A percentile compares a stretch with the other conserved stretches of the same genome.
These are phyloP conservation scores for Hanseniaspora taiwanica DNA, from an alignment of 805 yeast species.

Conservation along the genomic window DNA sequence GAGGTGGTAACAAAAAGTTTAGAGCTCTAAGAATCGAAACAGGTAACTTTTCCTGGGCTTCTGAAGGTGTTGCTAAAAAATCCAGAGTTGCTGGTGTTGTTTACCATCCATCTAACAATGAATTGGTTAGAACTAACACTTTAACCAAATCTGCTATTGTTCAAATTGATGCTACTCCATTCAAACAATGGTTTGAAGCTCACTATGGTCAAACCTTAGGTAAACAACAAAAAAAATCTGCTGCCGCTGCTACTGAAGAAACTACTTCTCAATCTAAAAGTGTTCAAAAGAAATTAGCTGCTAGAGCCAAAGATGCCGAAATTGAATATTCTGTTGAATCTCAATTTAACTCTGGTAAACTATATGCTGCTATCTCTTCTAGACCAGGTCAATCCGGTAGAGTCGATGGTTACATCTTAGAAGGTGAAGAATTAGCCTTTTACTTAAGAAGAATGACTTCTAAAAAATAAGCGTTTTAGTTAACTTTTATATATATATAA, in stretches of 20 bases:
- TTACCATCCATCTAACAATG: constrained; percentile 99
- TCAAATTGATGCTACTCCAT: constrained; percentile 99
- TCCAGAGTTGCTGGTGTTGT: constrained; percentile 97
- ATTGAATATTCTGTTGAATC: constrained; percentile 83
- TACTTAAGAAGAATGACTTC: constrained; percentile 99
- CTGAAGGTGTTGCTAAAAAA: constrained; percentile 97
- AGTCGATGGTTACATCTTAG: constrained; percentile 99
- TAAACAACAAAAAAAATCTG: constrained; percentile 76
- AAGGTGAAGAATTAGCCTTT: constrained; percentile 99
- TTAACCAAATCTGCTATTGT: constrained; percentile 98
- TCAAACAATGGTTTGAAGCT: constrained; percentile 98
- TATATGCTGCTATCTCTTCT: constrained; percentile 96
- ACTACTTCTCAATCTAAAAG: constrained; percentile 56
- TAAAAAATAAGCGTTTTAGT: constrained; percentile 62
- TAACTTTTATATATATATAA: neutral
- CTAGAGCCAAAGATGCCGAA: constrained; percentile 77
- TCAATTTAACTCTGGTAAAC: constrained; percentile 98
- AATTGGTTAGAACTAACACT: constrained; percentile 99
- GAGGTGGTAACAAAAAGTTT: constrained; percentile 99
- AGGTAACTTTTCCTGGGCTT: constrained; percentile 99
- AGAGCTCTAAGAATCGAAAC: constrained; percentile 99
- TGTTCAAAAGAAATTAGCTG: constrained; percentile 83
- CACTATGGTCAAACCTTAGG: constrained; percentile 93
- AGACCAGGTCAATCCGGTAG: constrained; percentile 99
- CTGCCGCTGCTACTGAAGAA: constrained; percentile 39